phyloP scores from a whole-genome alignment of 805 yeast genomes.

The Tetrapisispora iriomotensis region DNA sequence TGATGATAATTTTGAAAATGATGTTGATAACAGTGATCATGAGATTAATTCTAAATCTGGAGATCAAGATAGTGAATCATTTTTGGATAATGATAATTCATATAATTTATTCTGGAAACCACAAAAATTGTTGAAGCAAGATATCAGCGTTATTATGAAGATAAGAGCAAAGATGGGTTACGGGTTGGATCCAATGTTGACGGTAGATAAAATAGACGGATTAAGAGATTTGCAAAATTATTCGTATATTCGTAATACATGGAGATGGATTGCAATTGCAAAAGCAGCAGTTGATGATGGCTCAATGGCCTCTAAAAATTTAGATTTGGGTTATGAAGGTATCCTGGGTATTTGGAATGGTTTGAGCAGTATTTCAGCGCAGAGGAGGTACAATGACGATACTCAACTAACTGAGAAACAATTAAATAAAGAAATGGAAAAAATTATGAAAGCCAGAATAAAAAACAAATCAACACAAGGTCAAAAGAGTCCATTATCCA shows the following conservation, averaged over 20 bases:
- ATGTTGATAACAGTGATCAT: constrained; percentile 8
- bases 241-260: constrained; percentile 60
- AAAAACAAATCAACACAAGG: constrained; percentile 19
- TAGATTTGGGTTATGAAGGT: constrained; percentile 83
- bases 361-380: constrained; percentile 39
- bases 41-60: constrained; percentile 9
- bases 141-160: constrained; percentile 63
- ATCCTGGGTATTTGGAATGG: constrained; percentile 88
- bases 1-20: constrained; percentile 13
- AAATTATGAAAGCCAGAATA: constrained; percentile 34
- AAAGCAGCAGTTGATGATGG: constrained; percentile 53
- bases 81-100: constrained; percentile 13
- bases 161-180: constrained; percentile 66
- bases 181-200: constrained; percentile 54
- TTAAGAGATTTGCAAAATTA: constrained; percentile 40
- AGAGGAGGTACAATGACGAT: constrained; percentile 36
- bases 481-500: constrained; percentile 11
- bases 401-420: constrained; percentile 25
- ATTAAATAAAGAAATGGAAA: constrained; percentile 27
- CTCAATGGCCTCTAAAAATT: constrained; percentile 53
- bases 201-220: constrained; percentile 49
- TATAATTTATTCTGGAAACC: constrained; percentile 27
- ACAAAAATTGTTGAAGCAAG: constrained; percentile 48
- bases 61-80: constrained; percentile 15
- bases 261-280: constrained; percentile 86